Conservation (phyloP, 2,329 filamentous ascomycete species). For the Chaetothyriales sp. region DNA sequence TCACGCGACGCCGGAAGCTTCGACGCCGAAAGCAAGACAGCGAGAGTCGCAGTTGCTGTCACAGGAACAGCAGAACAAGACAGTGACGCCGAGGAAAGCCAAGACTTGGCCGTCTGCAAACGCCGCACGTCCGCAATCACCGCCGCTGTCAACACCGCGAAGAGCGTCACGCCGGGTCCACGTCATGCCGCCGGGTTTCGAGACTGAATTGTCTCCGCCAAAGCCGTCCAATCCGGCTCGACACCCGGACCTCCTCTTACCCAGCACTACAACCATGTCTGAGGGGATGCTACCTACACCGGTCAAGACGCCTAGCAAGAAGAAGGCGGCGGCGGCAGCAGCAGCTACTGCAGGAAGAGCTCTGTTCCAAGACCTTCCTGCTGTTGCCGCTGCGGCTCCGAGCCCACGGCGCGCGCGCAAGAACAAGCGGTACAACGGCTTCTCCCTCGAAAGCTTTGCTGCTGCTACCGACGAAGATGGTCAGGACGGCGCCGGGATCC, state of each 20-base stretch:
- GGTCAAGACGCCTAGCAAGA: slow-evolving; percentile 48
- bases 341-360: slow-evolving; percentile 33
- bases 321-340: slow-evolving; percentile 32
- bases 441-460: slow-evolving; percentile 31
- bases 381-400: slow-evolving; percentile 26
- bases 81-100: not conserved
- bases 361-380: slow-evolving; percentile 35
- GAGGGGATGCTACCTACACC: slow-evolving; percentile 46
- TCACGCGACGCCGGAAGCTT: not conserved
- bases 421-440: slow-evolving; percentile 32
- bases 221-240: slow-evolving; percentile 14
- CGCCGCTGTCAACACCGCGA: slow-evolving; percentile 14
- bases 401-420: slow-evolving; percentile 36
- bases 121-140: not conserved
- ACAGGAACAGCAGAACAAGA: not conserved
- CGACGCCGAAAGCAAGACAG: not conserved
- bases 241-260: slow-evolving; percentile 15
- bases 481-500: slow-evolving; percentile 28
- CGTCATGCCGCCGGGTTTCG: slow-evolving; percentile 13
- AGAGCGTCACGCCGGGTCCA: slow-evolving; percentile 12
- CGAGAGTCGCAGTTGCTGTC: not conserved
- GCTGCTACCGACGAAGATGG: slow-evolving; percentile 21
- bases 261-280: slow-evolving; percentile 20
- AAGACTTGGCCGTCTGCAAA: not conserved
- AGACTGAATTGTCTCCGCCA: slow-evolving; percentile 4